Percentiles rank a stretch among this genome's conserved stretches.
Conservation (phyloP, 306 rosid genomes). For the Cicer bijugum region DNA sequence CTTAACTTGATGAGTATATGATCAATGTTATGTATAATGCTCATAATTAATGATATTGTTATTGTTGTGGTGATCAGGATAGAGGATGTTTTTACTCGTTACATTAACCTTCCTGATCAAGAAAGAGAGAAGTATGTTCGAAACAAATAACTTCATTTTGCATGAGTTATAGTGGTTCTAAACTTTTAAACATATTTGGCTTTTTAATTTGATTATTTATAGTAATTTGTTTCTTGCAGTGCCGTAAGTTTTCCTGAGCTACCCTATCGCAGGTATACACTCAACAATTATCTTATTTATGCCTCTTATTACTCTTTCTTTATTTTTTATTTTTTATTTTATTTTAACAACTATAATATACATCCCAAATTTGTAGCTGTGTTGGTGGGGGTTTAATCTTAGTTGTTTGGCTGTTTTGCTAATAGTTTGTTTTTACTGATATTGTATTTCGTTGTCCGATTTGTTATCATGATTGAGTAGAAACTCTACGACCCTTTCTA, state of each 20-base stretch:
- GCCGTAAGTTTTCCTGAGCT: constrained; percentile 60
- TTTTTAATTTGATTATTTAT: constrained; percentile 35
- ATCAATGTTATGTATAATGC: background rate
- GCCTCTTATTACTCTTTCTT: background rate
- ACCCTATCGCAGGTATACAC: constrained; percentile 53
- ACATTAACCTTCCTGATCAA: constrained; percentile 76
- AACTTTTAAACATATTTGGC: constrained; percentile 11
- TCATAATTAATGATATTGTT: background rate
- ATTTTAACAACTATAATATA: too few relatives aligned
- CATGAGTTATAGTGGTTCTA: background rate
- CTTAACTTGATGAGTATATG: background rate
- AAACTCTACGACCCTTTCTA: too few relatives aligned
- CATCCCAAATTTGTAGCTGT: too few relatives aligned
- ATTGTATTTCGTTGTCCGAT: too few relatives aligned
- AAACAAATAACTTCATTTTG: background rate
- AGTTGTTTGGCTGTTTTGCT: too few relatives aligned
- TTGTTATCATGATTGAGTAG: too few relatives aligned
- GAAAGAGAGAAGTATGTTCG: constrained; percentile 75
- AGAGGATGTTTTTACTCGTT: constrained; percentile 85
- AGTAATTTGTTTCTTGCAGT: constrained; percentile 49
- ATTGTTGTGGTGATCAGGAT: constrained; percentile 57
- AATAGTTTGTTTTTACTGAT: too few relatives aligned
- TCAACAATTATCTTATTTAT: background rate
- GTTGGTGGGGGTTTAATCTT: too few relatives aligned
- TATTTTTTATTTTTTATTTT: too few relatives aligned